Evolutionary conservation across 148 eudicot genomes (phyloP).

Genomic region (Mesembryanthemum crystallinum): DNA sequence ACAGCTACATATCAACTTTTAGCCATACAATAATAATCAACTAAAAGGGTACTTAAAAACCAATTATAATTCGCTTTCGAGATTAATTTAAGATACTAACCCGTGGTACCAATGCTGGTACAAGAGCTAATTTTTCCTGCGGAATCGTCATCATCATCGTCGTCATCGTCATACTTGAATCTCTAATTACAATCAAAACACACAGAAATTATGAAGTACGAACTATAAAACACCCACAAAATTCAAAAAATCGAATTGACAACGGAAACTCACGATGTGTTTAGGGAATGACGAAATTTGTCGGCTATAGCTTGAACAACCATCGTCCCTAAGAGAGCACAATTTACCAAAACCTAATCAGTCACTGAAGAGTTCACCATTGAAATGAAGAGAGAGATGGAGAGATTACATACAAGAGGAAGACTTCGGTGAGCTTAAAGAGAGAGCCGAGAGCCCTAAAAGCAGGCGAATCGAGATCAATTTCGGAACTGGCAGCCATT

Average conservation of each 20-base stretch:
- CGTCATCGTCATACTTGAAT: conserved; percentile 38
- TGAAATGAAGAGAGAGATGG: conserved; percentile 11
- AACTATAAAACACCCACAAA: neutral
- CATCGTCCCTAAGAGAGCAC: conserved; percentile 47
- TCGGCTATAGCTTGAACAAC: conserved; percentile 22
- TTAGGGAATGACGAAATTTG: conserved; percentile 33
- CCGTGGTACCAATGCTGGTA: neutral
- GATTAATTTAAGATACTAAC: conserved; percentile 7
- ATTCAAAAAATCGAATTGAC: neutral
- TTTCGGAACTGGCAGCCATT: conserved; percentile 9
- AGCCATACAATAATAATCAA: neutral
- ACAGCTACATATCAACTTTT: neutral
- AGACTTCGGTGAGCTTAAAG: conserved; percentile 66
- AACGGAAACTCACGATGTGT: conserved; percentile 38
- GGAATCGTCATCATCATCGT: conserved; percentile 19
- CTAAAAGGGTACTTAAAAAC: neutral
- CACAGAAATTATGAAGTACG: neutral
- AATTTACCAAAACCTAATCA: neutral
- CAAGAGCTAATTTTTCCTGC: conserved; percentile 10
- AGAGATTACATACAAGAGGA: conserved; percentile 40
- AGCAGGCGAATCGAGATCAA: conserved; percentile 32
- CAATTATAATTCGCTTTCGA: conserved; percentile 1
- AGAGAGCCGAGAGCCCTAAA: conserved; percentile 59
- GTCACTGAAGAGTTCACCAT: neutral
- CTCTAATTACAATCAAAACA: conserved; percentile 21